phyloP scores from a whole-genome alignment of 495 filamentous ascomycete genomes.

The Tetracladium marchalianum region DNA sequence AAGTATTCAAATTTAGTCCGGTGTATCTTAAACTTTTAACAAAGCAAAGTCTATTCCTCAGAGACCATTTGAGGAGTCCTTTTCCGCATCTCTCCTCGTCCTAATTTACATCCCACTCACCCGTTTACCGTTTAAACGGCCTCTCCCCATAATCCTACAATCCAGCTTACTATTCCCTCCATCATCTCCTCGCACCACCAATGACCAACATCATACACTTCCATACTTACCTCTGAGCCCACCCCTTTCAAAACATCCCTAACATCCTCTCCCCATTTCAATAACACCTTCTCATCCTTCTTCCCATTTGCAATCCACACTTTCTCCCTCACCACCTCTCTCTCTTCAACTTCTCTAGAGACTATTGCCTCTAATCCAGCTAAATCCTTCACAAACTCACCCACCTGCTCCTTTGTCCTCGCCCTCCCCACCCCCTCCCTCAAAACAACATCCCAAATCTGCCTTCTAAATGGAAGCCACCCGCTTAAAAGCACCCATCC shows the following conservation, averaged over 20 bases:
- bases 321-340: not conserved
- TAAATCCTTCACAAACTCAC: not conserved
- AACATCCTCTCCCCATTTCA: conserved; percentile 8
- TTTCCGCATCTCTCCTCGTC: no score
- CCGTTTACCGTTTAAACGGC: no score
- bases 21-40: no score
- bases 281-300: conserved; percentile 8
- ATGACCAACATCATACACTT: conserved; percentile 7
- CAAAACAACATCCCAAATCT: not conserved
- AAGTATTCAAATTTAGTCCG: no score
- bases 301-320: conserved; percentile 6
- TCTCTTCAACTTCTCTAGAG: not conserved
- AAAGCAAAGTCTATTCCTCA: no score
- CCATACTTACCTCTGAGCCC: not conserved
- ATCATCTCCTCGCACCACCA: conserved; percentile 7
- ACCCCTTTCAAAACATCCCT: not conserved
- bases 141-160: no score
- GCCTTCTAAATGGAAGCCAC: conserved; percentile 7
- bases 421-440: not conserved
- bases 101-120: no score
- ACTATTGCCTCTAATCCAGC: not conserved
- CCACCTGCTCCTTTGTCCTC: not conserved
- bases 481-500: conserved; percentile 8
- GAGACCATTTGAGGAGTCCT: no score
- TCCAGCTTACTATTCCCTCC: not conserved